Conservation (phyloP, 129 eudicot species). For the Tagetes erecta region DNA sequence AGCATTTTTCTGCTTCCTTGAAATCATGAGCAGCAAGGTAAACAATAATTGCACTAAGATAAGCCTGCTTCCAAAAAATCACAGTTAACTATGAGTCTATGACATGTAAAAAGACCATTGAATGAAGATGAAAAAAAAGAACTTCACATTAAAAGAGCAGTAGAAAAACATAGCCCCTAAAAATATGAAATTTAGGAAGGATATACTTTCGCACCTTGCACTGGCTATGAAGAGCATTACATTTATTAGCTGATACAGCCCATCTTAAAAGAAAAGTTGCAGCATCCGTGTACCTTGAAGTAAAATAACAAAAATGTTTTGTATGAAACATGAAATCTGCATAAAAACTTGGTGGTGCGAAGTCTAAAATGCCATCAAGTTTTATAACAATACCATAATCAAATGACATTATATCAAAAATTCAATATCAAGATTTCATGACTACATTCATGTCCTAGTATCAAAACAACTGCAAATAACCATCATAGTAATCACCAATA, state of each 20-base stretch:
- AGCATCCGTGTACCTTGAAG: constrained; percentile 75
- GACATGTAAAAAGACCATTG: constrained; percentile 6
- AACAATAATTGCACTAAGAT: constrained; percentile 93
- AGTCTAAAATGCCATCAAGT: constrained; percentile 12
- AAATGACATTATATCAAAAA: neutral
- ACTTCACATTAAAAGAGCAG: neutral
- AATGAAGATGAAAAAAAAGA: neutral
- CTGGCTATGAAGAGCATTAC: constrained; percentile 93
- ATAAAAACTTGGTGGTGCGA: constrained; percentile 7
- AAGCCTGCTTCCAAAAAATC: constrained; percentile 59
- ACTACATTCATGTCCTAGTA: constrained; percentile 7
- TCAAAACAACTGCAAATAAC: constrained; percentile 1
- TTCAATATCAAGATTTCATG: neutral
- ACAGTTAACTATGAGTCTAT: neutral
- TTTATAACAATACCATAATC: constrained; percentile 4
- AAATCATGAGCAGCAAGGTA: constrained; percentile 82
- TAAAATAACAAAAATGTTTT: constrained; percentile 13
- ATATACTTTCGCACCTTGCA: constrained; percentile 58
- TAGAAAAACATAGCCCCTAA: constrained; percentile 16
- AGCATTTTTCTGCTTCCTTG: constrained; percentile 82
- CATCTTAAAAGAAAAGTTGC: constrained; percentile 71
- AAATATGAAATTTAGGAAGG: constrained; percentile 3
- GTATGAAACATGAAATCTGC: neutral
- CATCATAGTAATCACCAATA: constrained; percentile 2
- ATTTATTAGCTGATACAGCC: constrained; percentile 82